Evolutionary conservation across 306 rosid species (phyloP).

Genomic region (Trifolium repens): DNA sequence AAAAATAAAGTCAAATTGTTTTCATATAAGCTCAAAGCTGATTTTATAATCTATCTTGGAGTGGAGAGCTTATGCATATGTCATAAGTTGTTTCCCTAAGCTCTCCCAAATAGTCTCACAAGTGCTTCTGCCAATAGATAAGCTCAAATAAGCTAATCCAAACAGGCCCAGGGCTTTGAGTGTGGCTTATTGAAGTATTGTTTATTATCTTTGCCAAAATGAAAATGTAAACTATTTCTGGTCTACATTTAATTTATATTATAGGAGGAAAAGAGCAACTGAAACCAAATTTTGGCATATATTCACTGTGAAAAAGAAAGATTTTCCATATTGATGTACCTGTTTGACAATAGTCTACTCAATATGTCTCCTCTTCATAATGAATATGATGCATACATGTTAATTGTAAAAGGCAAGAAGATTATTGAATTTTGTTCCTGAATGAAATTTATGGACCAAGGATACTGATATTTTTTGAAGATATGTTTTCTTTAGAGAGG

Average conservation of each 20-base stretch:
- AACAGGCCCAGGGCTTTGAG: background rate
- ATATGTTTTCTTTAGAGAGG: background rate
- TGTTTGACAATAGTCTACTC: background rate
- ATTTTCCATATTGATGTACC: slow-evolving; percentile 5
- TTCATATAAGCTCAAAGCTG: too few species aligned
- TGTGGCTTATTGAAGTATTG: slow-evolving; percentile 3
- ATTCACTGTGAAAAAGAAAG: background rate
- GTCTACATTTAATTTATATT: background rate
- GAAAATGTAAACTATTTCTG: background rate
- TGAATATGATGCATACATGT: slow-evolving; percentile 17
- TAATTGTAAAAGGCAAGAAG: background rate
- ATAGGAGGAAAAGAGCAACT: background rate
- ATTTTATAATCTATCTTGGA: too few species aligned
- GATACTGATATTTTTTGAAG: background rate
- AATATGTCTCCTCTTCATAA: background rate
- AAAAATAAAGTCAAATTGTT: too few species aligned
- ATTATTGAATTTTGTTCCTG: slow-evolving; percentile 15
- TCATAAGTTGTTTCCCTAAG: background rate
- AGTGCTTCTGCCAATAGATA: background rate
- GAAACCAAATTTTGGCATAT: slow-evolving; percentile 5
- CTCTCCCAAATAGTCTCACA: background rate
- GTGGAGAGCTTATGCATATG: background rate
- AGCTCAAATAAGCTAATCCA: background rate
- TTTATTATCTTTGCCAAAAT: background rate
- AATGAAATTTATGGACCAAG: background rate